Conservation (phyloP, 2,329 filamentous ascomycete genomes). For the Metarhizium rileyi region DNA sequence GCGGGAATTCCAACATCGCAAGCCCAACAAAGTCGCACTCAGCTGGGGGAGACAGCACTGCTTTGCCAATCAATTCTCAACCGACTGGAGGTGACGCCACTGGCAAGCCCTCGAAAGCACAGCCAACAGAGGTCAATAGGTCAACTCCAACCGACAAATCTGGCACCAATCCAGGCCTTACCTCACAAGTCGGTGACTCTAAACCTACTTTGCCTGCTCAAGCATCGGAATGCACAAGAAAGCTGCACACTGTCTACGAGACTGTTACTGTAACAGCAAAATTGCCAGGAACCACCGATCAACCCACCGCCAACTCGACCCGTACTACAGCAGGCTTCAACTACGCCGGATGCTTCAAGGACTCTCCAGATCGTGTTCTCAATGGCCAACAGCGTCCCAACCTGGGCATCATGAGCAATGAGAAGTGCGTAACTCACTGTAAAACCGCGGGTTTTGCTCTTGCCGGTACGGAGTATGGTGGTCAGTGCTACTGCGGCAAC, state of each 20-base stretch:
- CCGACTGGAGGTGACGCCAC: background rate
- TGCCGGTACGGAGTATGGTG: conserved; percentile 40
- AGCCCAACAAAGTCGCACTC: background rate
- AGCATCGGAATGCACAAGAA: conserved; percentile 17
- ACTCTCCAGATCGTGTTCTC: conserved; percentile 26
- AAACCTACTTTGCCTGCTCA: conserved; percentile 8
- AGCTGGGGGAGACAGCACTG: too few species aligned
- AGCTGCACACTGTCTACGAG: conserved; percentile 30
- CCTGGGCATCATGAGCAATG: conserved; percentile 32
- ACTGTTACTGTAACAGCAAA: conserved; percentile 34
- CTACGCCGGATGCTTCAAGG: conserved; percentile 36
- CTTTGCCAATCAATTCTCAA: background rate
- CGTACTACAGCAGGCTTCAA: conserved; percentile 20
- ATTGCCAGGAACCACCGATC: conserved; percentile 9
- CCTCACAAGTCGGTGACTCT: conserved; percentile 12
- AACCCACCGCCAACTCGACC: conserved; percentile 10
- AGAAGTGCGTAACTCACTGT: conserved; percentile 40
- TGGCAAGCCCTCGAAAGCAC: background rate
- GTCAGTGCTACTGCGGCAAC: conserved; percentile 45
- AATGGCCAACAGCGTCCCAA: conserved; percentile 28
- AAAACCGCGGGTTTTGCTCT: conserved; percentile 28
- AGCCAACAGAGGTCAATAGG: background rate
- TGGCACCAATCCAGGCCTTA: background rate
- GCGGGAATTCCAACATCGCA: background rate
- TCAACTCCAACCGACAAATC: background rate